Evolutionary conservation across 2,329 filamentous ascomycete species (phyloP).

Genomic region (Botrytis paeoniae): DNA sequence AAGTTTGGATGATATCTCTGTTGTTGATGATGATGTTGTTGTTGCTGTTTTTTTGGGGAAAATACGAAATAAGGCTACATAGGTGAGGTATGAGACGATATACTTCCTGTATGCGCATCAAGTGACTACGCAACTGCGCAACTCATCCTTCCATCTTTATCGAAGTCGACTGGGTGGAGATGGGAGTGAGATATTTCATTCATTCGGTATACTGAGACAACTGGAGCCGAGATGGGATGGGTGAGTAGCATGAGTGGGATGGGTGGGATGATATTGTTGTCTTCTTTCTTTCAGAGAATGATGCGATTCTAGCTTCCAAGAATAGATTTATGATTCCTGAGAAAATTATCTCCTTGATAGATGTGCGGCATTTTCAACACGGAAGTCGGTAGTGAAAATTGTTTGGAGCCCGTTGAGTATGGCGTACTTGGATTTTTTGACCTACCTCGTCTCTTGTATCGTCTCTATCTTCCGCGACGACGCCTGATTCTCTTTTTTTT

Average conservation of each 20-base stretch:
- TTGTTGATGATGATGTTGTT: too few relatives aligned
- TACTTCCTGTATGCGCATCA: not conserved
- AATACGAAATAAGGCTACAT: not conserved
- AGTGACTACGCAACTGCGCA: not conserved
- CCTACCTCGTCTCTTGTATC: too few relatives aligned
- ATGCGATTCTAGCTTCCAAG: too few relatives aligned
- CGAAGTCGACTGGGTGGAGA: not conserved
- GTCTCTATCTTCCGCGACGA: too few relatives aligned
- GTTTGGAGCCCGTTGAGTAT: rapidly evolving
- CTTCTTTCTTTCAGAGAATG: not conserved
- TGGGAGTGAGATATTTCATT: not conserved
- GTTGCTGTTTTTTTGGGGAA: too few relatives aligned
- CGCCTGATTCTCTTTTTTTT: rapidly evolving
- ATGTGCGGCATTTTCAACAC: not conserved
- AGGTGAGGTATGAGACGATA: not conserved
- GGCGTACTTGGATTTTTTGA: not conserved
- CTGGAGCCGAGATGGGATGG: rapidly evolving
- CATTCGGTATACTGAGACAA: not conserved
- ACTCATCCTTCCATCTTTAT: not conserved
- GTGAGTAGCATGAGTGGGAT: not conserved
- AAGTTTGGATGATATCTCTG: rapidly evolving
- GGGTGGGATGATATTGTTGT: not conserved
- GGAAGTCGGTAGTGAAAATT: not conserved
- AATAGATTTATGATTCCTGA: too few relatives aligned
- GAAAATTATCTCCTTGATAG: not conserved